Base-by-base conservation (phyloP, 1,139 yeast genomes). In the Meyerozyma sp. region DNA sequence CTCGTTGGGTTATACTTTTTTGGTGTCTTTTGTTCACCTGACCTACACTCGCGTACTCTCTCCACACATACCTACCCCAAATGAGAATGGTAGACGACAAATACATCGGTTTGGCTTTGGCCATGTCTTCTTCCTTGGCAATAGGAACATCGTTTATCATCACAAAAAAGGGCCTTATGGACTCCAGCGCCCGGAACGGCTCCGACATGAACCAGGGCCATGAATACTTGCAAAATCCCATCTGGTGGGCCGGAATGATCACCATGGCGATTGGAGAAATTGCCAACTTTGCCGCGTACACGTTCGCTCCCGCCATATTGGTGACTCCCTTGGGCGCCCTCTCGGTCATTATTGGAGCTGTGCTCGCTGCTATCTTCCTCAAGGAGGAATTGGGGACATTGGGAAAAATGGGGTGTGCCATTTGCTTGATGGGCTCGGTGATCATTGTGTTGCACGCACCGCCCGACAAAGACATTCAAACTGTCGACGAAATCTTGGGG, bases 341-440 rank as follows among this genome's bases (percentile, higher is more conserved):
- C 32, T 82, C 91, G 2, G 97, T 89, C 30, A 87, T 89, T 51
- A 89, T 89, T 49, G 97, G 93, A 13, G 96, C 97, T 2, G 89
- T 89, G 9, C 70, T 89, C 51, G 97, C 97, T 0, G 85, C 96
- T 3, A 63, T 89, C 4, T 87, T 89, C 58, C 70, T 89, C 50
- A 84, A 86, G 58, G 97, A 89, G 62, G 94, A 87, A 58, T 75
- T 89, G 50, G 96, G 96, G 1, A 78, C 86, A 5, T 70, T 89
- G 56, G 97, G 97, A n/a, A 86, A 84, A 62, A 79, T 90, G 82
- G 97, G 97, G 1, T 90, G 96, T 68, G 95, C 95, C 32, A 85
- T 88, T 44, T 89, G 97, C 62, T 66, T 89, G 43, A 75, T 89
- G 63, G 97, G 97, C 1, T 83, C 95, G 2, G 89, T 89, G n/a